Conservation (phyloP, 306 rosid genomes). For the Sphenostylis stenocarpa region DNA sequence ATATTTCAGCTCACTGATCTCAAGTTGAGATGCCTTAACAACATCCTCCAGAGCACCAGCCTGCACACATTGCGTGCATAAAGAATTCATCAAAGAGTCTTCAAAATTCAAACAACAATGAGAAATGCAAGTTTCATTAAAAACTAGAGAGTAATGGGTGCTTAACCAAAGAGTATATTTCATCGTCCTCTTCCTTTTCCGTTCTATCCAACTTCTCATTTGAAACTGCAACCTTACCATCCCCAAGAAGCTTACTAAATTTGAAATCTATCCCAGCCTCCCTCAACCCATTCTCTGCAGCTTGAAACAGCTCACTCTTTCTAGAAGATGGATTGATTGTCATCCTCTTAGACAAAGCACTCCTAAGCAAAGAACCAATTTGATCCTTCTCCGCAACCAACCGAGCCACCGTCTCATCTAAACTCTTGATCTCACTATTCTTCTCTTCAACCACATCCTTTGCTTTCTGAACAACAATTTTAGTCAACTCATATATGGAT, state of each 20-base stretch:
- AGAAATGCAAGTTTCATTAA: constrained; percentile 18
- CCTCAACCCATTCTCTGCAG: constrained; percentile 87
- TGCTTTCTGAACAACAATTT: constrained; percentile 62
- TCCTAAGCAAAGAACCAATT: constrained; percentile 86
- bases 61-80: constrained; percentile 43
- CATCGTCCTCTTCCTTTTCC: constrained; percentile 68
- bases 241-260: constrained; percentile 74
- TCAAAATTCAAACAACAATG: constrained; percentile 10
- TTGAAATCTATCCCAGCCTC: constrained; percentile 90
- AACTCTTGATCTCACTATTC: constrained; percentile 54
- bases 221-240: constrained; percentile 41
- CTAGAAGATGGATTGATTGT: constrained; percentile 54
- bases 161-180: constrained; percentile 79
- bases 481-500: constrained; percentile 66
- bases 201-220: constrained; percentile 40
- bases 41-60: constrained; percentile 96
- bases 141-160: not conserved
- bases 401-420: constrained; percentile 68
- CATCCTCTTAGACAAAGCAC: constrained; percentile 75
- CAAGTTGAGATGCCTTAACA: constrained; percentile 91
- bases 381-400: constrained; percentile 85
- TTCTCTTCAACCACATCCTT: constrained; percentile 69
- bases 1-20: constrained; percentile 87
- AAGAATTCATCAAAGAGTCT: constrained; percentile 29
- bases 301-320: constrained; percentile 67